Percentiles rank a stretch among this genome's conserved stretches.
Conservation (phyloP, 2,329 filamentous ascomycete species). For the Scedosporium apiospermum region DNA sequence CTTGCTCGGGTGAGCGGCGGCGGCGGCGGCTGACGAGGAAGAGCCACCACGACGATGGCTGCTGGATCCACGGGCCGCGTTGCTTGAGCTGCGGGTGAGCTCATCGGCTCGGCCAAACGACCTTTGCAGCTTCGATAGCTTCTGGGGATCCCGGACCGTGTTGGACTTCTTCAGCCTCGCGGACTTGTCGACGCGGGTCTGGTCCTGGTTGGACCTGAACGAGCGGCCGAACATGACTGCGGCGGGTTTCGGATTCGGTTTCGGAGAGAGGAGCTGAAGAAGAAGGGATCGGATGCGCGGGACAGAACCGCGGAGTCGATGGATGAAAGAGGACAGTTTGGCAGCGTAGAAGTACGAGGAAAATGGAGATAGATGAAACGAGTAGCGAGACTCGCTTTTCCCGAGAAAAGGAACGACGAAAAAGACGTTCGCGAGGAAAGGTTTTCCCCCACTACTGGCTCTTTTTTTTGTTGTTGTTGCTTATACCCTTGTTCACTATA, state of each 20-base stretch:
- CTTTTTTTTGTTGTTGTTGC: not conserved
- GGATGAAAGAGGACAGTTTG: not conserved
- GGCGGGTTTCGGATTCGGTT: constrained; percentile 12
- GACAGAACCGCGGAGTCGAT: not conserved
- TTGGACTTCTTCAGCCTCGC: constrained; percentile 62
- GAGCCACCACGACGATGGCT: not conserved
- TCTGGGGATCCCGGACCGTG: constrained; percentile 58
- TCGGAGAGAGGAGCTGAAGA: constrained; percentile 4
- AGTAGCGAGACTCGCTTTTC: not conserved
- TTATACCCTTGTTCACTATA: not conserved
- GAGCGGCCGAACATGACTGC: constrained; percentile 84
- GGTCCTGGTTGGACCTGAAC: constrained; percentile 63
- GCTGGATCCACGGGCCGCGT: constrained; percentile 9
- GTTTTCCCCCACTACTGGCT: not conserved
- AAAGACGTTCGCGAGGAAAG: not conserved
- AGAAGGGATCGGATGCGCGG: not conserved
- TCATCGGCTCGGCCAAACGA: constrained; percentile 44
- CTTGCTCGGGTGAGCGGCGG: not conserved
- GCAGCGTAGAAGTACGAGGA: not conserved
- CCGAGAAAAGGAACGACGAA: not conserved
- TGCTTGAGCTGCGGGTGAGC: not conserved
- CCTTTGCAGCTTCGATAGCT: constrained; percentile 77
- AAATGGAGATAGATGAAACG: not conserved
- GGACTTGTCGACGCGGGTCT: constrained; percentile 72
- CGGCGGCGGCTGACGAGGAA: not conserved